Conservation (phyloP, 2,329 filamentous ascomycete species). For the Colletotrichum sp. region DNA sequence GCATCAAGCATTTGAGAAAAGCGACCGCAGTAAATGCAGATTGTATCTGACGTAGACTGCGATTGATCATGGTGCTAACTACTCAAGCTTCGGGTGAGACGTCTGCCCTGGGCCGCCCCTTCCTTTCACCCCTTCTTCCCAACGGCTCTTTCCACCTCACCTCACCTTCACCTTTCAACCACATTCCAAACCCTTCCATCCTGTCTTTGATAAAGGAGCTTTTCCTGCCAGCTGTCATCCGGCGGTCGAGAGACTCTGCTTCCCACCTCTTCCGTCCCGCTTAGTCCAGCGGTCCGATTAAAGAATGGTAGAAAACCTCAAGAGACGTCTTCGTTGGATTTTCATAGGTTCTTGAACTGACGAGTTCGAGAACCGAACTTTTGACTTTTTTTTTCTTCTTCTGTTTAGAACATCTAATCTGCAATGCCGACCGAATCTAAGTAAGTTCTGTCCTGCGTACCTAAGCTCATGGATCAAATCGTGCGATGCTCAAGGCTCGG, state of each 20-base stretch:
- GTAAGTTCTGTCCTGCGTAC: neutral
- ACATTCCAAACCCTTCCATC: neutral
- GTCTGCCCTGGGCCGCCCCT: neutral
- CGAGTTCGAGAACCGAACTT: neutral
- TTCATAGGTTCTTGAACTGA: neutral
- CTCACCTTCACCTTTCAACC: neutral
- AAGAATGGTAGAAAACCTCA: neutral
- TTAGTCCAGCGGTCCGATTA: neutral
- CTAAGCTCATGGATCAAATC: neutral
- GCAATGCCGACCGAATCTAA: accelerated
- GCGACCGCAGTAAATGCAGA: neutral
- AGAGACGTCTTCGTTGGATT: neutral
- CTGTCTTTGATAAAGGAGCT: neutral
- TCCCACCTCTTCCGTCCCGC: neutral
- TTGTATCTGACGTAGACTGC: neutral
- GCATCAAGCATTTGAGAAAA: neutral
- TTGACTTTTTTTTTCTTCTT: neutral
- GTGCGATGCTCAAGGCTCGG: neutral
- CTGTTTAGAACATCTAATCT: neutral
- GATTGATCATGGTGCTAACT: neutral
- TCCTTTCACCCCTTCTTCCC: neutral
- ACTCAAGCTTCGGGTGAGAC: neutral
- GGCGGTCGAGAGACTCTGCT: neutral
- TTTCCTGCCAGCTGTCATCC: neutral
- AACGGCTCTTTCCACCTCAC: neutral